Base-by-base conservation (phyloP, 2,329 filamentous ascomycete genomes). In the Xylaria sp. region DNA sequence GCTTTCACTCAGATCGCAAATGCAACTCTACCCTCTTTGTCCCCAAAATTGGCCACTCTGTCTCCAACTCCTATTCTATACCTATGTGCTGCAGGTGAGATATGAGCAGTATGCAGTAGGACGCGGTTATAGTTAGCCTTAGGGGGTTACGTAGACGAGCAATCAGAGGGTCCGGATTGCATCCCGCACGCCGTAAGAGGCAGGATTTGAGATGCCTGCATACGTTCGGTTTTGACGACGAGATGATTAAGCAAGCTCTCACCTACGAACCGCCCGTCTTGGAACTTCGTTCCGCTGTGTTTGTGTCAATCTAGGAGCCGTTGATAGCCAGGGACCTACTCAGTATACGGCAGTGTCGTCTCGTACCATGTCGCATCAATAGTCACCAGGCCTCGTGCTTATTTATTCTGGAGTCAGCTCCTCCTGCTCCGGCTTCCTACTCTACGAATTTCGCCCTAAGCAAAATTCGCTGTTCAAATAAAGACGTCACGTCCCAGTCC, bases 131-230 rank as follows among this genome's bases (percentile, higher is more conserved):
- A 50, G 8, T 32, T 34, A 25, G 28, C n/a, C 25, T n/a, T 54
- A 15, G 15, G 8, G 46, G 25, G 18, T 28, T 28, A n/a, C n/a
- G n/a, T 18, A 13, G 46, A 12, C 23, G 4, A 37, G 25, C 39
- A 54, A 54, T 52, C 37, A 57, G 6, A 63, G 48, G 7, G 37
- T 59, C 56, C 37, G 59, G 58, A 55, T 59, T 60, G 41, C 63
- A 68, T 70, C 69, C 69, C 65, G 50, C 66, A 28, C 51, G 56
- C 48, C 52, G 28, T 44, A 59, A 32, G 57, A 62, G 46, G 60
- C 59, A 44, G 58, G 57, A 68, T 68, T 70, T 63, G 52, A 68
- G n/a, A 65, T 68, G 56, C 50, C 55, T 68, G 60, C 65, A 70
- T 65, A 4, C 23, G 54, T 41, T 66, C 51, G 12, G 52, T 44